Evolutionary conservation across 345 rosid genomes (phyloP), one percentile per base, ranked within the genome.

Genomic region (Corymbia maculata): DNA sequence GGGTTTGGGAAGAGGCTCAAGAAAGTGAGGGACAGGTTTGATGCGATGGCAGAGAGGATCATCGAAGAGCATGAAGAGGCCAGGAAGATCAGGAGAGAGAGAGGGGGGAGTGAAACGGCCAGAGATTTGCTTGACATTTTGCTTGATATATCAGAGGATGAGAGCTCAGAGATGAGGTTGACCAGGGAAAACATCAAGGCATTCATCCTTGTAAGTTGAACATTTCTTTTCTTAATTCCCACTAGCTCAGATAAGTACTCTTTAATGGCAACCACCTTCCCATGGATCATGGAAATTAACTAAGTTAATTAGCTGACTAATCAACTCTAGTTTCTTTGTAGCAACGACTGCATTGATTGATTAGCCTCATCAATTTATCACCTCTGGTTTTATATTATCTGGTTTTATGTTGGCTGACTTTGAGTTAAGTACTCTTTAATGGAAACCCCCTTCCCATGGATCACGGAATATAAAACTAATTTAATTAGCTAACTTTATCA

Each of bases 131-230:
- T 95, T 8, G 89, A 94, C 52, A 89, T 95, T 50, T 85, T 94
- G 51, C 92, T 95, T 7, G 91, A 91, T n/a, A 90, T 92, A 88
- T 59, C 89, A 11, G 94, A 92, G 85, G 93, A 94, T 89, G 90
- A 90, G 28, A 91, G 86, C 87, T 89, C 95, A 16, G 92, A 94
- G 85, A 93, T 94, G 55, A 90, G 85, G 86, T 45, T 93, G 90
- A 93, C 94, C 50, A 90, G 75, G 86, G 95, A 94, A 79, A 94
- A 94, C 90, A 91, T 94, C 30, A 95, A 93, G 90, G 92, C 95
- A 86, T 94, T 95, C 92, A 86, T 93, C 90, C 84, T 93, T 93
- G 95, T 95, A 91, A 64, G 36, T 32, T 2, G 51, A 21, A 28
- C 9, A 30, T 42, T 79, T 51, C 17, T 30, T 9, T 22, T 53